Evolutionary conservation across 306 rosid species (phyloP), one percentile per base, ranked within the genome.

Genomic region (Vigna mungo): DNA sequence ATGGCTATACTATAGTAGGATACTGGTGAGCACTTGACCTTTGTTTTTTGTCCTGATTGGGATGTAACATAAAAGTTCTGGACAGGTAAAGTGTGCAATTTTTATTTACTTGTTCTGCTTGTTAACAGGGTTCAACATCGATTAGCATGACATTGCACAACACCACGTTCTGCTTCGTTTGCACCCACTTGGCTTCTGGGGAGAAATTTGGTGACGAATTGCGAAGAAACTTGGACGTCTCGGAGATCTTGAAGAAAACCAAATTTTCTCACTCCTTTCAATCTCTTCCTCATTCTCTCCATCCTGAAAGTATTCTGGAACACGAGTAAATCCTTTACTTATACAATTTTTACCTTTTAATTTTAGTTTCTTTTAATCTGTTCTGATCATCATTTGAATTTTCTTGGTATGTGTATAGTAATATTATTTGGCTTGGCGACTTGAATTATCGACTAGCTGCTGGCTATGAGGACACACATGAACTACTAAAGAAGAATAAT

Each of bases 391-490:
- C 17, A n/a, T 25, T 10, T 3, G 15, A 1, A 44, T 25, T 47
- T 16, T 20, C 25, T 36, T 58, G 20, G 10, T 15, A 17, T 79
- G 2, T 80, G 7, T 74, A 48, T 84, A 94, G 97, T 70, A 88
- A 92, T 84, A 54, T 95, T 25, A 87, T 95, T 58, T 95, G 97
- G 97, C 95, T 92, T n/a, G 99, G 97, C 71, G 98, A 95, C 86
- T 81, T 95, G 76, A 95, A 95, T 68, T 95, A 95, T 79, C 95
- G 98, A 65, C 88, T 95, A 9, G 87, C 88, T 4, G 74, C 87
- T 46, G 84, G 88, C 34, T 86, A 75, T 4, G 91, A 65, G 14
- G 91, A 90, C 58, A 89, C 91, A 3, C 82, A 81, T 34, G 89
- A 92, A 72, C 89, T 90, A 30, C 74, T 95, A n/a, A 81, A 85